Percentiles rank a stretch among this genome's conserved stretches.
phyloP scores from a whole-genome alignment of 768 basidiomycete species.

The Xerocomus potaroensis region DNA sequence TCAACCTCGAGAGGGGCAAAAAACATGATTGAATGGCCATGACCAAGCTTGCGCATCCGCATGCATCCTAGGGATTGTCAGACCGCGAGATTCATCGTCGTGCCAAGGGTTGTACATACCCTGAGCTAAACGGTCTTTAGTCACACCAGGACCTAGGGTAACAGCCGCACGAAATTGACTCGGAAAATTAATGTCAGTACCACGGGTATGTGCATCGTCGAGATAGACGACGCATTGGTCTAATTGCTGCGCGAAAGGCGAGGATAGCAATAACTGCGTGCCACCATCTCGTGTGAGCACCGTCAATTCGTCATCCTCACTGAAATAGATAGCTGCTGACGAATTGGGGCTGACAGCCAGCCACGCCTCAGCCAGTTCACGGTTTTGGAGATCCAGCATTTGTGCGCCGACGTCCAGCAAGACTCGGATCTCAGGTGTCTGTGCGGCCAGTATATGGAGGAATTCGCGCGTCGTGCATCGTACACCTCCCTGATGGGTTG shows the following conservation, averaged over 20 bases:
- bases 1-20: constrained; percentile 45
- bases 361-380: constrained; percentile 38
- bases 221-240: constrained; percentile 9
- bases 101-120: neutral
- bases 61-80: constrained; percentile 39
- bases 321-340: no score
- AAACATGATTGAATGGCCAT: constrained; percentile 44
- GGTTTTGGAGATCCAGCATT: constrained; percentile 46
- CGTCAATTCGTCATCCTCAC: no score
- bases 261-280: constrained; percentile 35
- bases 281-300: constrained; percentile 34
- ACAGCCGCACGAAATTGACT: constrained; percentile 11
- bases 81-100: no score
- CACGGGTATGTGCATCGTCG: constrained; percentile 14
- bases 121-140: constrained; percentile 13
- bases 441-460: constrained; percentile 28
- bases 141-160: constrained; percentile 11
- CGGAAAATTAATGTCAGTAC: constrained; percentile 16
- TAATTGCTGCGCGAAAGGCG: constrained; percentile 14
- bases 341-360: no score
- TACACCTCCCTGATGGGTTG: constrained; percentile 9
- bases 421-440: constrained; percentile 37
- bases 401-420: constrained; percentile 52
- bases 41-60: constrained; percentile 49
- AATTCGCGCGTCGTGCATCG: constrained; percentile 20